Percentiles rank a stretch among this genome's conserved stretches.
phyloP scores from a whole-genome alignment of 805 yeast genomes.

The Candida multigemmis region DNA sequence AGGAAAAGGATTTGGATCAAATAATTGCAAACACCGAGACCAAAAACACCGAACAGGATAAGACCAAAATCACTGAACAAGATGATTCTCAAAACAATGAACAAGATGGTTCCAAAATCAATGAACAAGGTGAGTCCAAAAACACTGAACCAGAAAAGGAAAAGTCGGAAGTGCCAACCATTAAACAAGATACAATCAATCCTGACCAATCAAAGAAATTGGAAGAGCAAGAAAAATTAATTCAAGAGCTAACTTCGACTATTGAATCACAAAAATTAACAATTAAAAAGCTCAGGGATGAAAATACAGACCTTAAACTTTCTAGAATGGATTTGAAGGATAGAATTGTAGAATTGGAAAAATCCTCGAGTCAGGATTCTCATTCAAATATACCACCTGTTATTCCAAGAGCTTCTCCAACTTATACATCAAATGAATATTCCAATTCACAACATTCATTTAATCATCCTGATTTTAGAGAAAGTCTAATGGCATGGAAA shows the following conservation, averaged over 20 bases:
- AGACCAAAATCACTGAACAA: constrained; percentile 2
- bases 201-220: constrained; percentile 1
- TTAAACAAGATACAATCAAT: too few species aligned
- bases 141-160: too few species aligned
- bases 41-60: neutral
- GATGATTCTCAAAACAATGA: constrained; percentile 2
- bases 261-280: constrained; percentile 23
- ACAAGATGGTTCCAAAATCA: constrained; percentile 1
- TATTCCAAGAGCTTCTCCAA: constrained; percentile 3
- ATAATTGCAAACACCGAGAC: too few species aligned
- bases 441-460: constrained; percentile 11
- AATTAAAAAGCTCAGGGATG: constrained; percentile 28
- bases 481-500: constrained; percentile 62
- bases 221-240: constrained; percentile 4
- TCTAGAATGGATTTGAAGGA: constrained; percentile 29
- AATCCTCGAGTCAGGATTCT: constrained; percentile 4
- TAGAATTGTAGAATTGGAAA: constrained; percentile 19
- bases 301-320: constrained; percentile 32
- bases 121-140: too few species aligned
- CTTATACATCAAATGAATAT: constrained; percentile 16
- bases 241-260: constrained; percentile 12
- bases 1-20: too few species aligned
- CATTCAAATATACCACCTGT: constrained; percentile 1
- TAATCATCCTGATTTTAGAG: constrained; percentile 42
- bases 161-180: constrained; percentile 1